These are phyloP conservation scores for Logfia minima DNA, from an alignment of 129 eudicot genomes.

Conservation along the genomic window DNA sequence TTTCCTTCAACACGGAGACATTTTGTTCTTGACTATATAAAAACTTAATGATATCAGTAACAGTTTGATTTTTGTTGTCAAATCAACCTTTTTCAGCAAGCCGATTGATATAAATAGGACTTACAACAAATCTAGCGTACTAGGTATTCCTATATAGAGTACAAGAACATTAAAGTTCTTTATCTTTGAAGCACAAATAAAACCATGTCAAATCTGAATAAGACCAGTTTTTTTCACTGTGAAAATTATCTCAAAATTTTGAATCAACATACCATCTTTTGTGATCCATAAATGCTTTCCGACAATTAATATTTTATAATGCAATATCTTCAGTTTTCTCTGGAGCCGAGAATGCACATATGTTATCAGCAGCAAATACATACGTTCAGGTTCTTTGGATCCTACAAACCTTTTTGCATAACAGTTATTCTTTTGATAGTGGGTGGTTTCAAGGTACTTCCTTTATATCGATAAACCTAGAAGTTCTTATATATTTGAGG, in stretches of 20 bases:
- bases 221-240: not conserved
- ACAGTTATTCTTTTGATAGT: constrained; percentile 5
- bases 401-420: constrained; percentile 15
- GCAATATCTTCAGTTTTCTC: constrained; percentile 67
- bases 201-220: constrained; percentile 9
- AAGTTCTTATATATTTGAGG: not conserved
- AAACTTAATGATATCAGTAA: not conserved
- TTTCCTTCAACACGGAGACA: not conserved
- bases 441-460: constrained; percentile 10
- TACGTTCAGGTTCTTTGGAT: constrained; percentile 72
- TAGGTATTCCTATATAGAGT: constrained; percentile 9
- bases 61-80: not conserved
- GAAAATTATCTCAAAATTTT: not conserved
- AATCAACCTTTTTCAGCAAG: not conserved
- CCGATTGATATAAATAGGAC: not conserved
- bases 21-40: not conserved
- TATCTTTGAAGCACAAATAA: constrained; percentile 4
- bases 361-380: constrained; percentile 80
- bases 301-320: constrained; percentile 22
- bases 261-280: constrained; percentile 4
- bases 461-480: constrained; percentile 5
- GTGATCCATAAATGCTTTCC: constrained; percentile 17
- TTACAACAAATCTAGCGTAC: not conserved
- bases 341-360: constrained; percentile 69
- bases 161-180: not conserved